These are phyloP conservation scores for Areca catechu DNA, from an alignment of 176 grass and related monocot species.

Conservation along the genomic window DNA sequence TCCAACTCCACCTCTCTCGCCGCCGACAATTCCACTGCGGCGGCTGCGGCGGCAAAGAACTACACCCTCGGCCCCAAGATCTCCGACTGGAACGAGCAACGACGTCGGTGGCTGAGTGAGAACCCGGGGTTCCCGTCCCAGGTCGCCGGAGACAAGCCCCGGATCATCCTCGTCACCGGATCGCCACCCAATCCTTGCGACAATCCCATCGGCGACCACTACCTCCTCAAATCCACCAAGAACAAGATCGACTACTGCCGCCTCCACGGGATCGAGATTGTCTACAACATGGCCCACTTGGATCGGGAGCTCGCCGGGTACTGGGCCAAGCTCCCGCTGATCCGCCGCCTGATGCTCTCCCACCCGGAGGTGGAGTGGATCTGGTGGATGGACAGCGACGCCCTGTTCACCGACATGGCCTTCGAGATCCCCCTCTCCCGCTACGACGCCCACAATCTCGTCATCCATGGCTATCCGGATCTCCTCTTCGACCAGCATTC, in stretches of 20 bases:
- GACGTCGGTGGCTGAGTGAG: constrained; percentile 32
- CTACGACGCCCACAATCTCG: constrained; percentile 43
- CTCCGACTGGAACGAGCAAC: constrained; percentile 45
- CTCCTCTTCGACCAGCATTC: constrained; percentile 36
- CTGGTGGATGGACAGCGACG: constrained; percentile 75
- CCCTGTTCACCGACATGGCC: constrained; percentile 77
- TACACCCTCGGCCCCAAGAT: constrained; percentile 39
- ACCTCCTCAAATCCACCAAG: constrained; percentile 52
- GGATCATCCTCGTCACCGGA: constrained; percentile 48
- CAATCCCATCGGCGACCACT: constrained; percentile 38
- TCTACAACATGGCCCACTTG: constrained; percentile 36
- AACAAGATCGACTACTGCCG: constrained; percentile 85
- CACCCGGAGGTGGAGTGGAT: constrained; percentile 87
- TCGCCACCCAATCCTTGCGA: constrained; percentile 51
- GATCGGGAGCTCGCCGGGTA: constrained; percentile 39
- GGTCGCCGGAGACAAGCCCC: constrained; percentile 26
- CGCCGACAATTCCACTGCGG: not conserved
- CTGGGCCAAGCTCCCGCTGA: constrained; percentile 59
- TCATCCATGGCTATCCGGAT: constrained; percentile 40
- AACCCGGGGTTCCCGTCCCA: constrained; percentile 45
- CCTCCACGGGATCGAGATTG: constrained; percentile 56
- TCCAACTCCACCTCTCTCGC: not conserved
- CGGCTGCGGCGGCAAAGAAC: not conserved
- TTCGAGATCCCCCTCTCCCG: constrained; percentile 50
- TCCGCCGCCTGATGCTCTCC: constrained; percentile 60